Evolutionary conservation across 345 rosid species (phyloP), one percentile per base, ranked within the genome.

Genomic region (Acer campestre): DNA sequence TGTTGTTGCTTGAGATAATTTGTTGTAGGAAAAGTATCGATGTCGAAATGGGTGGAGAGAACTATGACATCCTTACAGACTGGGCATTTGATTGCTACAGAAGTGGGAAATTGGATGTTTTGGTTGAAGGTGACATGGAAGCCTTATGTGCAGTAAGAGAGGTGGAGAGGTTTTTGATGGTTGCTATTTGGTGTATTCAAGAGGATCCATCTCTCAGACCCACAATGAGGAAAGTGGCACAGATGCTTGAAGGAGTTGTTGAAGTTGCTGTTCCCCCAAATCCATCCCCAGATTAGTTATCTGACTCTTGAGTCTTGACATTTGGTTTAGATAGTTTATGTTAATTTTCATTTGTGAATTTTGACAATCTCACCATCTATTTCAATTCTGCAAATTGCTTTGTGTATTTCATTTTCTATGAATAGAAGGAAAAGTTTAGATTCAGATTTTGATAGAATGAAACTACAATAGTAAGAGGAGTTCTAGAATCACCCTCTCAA

Each of bases 121-220:
- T 84, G 55, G 78, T 86, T 29, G 83, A 80, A 72, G 67, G 75
- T 8, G 80, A 79, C 64, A n/a, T 48, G 40, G 72, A 76, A 1
- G 67, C 83, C 27, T 44, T 79, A 7, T 75, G 75, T 53, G 79
- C 77, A 2, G 78, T 31, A 6, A 55, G 49, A 4, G 64, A 67
- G 55, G 35, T 87, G 2, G 65, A 81, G 17, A 80, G 61, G 7
- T 71, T 83, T 4, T n/a, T 84, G 27, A 75, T 68, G 75, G 82
- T 80, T 75, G 86, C 86, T 25, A 58, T 86, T 23, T 86, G 89
- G 89, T 86, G 89, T 2, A 83, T 83, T 40, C 89, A 86, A 66
- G 89, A 86, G 38, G 89, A 86, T 4, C 82, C 80, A 46, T 0
- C 27, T 58, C 67, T 77, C 11, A 77, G 89, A 68, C 89, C 89